These are phyloP conservation scores for Ascochyta lentis DNA, from an alignment of 2,329 filamentous ascomycete genomes.

Conservation along the genomic window DNA sequence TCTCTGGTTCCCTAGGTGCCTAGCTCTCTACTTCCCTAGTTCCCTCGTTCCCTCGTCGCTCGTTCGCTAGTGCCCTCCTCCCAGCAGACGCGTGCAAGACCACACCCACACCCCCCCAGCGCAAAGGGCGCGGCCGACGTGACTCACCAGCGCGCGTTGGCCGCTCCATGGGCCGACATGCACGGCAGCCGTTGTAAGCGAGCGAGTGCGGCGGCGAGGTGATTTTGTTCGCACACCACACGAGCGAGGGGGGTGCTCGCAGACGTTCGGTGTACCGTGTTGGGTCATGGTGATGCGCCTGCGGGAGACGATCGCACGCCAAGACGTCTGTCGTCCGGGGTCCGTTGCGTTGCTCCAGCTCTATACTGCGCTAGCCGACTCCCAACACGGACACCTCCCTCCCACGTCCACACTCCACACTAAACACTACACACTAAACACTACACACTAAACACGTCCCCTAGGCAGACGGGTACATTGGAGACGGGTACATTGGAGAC, in stretches of 20 bases:
- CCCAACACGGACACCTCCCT: constrained; percentile 18
- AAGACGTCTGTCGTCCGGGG: constrained; percentile 9
- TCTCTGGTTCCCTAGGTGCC: background rate
- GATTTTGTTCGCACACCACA: background rate
- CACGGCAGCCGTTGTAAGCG: constrained; percentile 1
- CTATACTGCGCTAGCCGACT: constrained; percentile 8
- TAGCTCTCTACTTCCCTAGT: too few species aligned
- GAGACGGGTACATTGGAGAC: too few species aligned
- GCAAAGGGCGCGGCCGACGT: constrained; percentile 28
- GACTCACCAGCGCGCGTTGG: constrained; percentile 30
- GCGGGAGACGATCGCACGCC: constrained; percentile 30
- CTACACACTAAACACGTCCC: background rate
- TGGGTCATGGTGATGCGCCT: background rate
- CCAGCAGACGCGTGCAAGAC: constrained; percentile 16
- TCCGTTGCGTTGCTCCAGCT: constrained; percentile 2
- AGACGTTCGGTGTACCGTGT: background rate
- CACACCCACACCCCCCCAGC: constrained; percentile 1
- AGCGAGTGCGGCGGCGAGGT: constrained; percentile 18
- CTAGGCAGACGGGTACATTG: background rate
- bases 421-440: too few species aligned
- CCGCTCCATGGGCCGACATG: background rate
- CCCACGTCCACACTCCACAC: background rate
- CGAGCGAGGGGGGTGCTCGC: constrained; percentile 6
- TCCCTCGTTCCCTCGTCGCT: too few species aligned
- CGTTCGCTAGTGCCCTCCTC: background rate